Base-by-base conservation (phyloP, 768 basidiomycete genomes). In the Boletus edulis region DNA sequence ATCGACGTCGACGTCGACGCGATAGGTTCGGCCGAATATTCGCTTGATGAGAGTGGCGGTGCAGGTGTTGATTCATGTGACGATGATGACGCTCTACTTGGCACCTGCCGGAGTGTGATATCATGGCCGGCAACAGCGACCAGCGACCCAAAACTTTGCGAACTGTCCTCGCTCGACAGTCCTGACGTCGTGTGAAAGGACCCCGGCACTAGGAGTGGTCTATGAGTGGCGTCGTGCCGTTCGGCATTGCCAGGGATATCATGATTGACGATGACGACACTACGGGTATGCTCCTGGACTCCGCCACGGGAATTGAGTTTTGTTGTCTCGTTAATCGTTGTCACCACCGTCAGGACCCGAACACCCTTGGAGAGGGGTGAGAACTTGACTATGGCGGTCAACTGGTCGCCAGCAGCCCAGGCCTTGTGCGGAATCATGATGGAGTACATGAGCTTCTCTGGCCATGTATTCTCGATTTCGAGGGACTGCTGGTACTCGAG, bases 391-490 rank as follows among this genome's bases (percentile, higher is more conserved):
- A 87, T 74, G 0, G 91, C 87, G 0, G 88, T 87, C 52, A 97
- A 74, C 11, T 79, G 80, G 71, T 98, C 94, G 7, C 94, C 95
- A 0, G 87, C 89, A 0, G 94, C 91, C 85, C 90, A 98, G 0
- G 95, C 96, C 67, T 95, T 96, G 78, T 96, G 94, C 0, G 95
- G 95, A 32, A 98, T 72, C 75, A 94, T 89, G 66, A 93, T 83
- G 6, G 89, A 86, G 70, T 96, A 98, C 94, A 95, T 96, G 72
- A 97, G 76, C 75, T 98, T 98, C 20, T 88, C 89, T 0, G 96
- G 94, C 96, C 96, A 98, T 15, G 94, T 94, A 70, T 95, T 97
- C 72, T 97, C 91, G 60, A 92, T 87, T 70, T 98, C 96, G 54
- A 97, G 81, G 2, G 93, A 93, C 67, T 98, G 94, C 64, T 93